These are phyloP conservation scores for Durotheca rogersii DNA, from an alignment of 495 filamentous ascomycete genomes.

Conservation along the genomic window DNA sequence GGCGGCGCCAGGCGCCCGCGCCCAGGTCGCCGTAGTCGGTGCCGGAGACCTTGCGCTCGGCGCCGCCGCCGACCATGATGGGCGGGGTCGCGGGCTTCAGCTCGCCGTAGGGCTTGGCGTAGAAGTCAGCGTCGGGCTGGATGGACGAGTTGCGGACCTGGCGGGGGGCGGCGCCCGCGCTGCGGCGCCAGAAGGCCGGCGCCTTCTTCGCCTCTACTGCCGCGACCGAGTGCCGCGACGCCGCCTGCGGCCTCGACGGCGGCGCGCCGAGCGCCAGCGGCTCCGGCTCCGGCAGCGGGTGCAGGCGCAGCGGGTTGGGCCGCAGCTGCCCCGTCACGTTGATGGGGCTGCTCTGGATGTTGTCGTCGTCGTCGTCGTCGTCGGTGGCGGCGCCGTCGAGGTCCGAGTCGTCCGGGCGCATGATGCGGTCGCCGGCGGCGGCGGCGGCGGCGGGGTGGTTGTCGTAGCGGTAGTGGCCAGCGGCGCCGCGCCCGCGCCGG, in stretches of 20 bases:
- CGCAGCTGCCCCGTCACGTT: conserved; percentile 32
- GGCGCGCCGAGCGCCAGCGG: conserved; percentile 26
- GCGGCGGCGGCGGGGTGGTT: conserved; percentile 23
- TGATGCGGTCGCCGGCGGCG: conserved; percentile 12
- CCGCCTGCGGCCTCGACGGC: no score
- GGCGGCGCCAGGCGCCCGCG: conserved; percentile 50
- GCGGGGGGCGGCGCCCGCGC: conserved; percentile 10
- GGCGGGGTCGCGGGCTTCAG: conserved; percentile 50
- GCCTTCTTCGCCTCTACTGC: no score
- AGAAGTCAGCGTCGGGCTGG: conserved; percentile 56
- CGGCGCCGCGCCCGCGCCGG: no score
- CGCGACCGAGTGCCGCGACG: no score
- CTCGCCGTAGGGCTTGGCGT: conserved; percentile 53
- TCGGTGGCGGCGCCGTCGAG: conserved; percentile 5
- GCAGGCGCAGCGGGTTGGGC: conserved; percentile 50
- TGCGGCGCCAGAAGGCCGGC: conserved; percentile 27
- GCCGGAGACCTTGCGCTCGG: conserved; percentile 48
- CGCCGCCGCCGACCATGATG: conserved; percentile 40
- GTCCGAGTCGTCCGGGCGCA: conserved; percentile 23
- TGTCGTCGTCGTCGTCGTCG: conserved; percentile 25
- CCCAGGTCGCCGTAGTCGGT: conserved; percentile 61
- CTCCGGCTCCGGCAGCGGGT: conserved; percentile 30
- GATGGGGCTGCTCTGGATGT: conserved; percentile 23
- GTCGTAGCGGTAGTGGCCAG: neutral
- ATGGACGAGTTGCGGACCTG: conserved; percentile 45